Evolutionary conservation across 257 asterid genomes (phyloP).

Genomic region (Nicotiana noctiflora): DNA sequence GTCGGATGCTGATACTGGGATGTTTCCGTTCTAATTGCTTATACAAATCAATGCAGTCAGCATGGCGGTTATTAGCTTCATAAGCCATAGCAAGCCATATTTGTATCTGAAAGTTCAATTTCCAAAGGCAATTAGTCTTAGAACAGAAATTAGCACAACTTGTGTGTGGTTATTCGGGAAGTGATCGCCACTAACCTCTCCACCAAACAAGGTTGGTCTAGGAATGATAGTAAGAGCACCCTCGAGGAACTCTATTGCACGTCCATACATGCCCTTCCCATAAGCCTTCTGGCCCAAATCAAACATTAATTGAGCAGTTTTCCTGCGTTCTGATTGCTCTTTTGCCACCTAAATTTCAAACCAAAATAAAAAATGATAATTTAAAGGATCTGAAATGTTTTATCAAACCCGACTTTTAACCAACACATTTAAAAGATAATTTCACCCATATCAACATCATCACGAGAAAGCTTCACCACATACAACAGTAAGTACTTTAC

Average conservation of each 20-base stretch:
- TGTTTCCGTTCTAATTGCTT: constrained; percentile 68
- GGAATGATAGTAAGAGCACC: constrained; percentile 94
- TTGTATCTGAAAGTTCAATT: constrained; percentile 54
- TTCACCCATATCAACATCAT: not conserved
- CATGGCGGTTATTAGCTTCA: constrained; percentile 89
- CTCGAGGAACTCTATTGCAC: constrained; percentile 94
- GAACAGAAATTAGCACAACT: not conserved
- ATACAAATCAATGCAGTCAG: constrained; percentile 85
- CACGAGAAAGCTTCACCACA: not conserved
- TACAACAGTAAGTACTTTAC: not conserved
- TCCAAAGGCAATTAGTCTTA: not conserved
- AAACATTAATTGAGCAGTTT: constrained; percentile 83
- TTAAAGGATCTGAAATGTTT: not conserved
- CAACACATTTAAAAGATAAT: not conserved
- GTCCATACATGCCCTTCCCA: constrained; percentile 82
- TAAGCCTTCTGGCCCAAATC: constrained; percentile 92
- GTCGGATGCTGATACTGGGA: constrained; percentile 73
- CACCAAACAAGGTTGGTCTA: constrained; percentile 84
- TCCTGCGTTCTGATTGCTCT: constrained; percentile 92
- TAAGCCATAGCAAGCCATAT: constrained; percentile 99
- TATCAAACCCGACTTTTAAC: not conserved
- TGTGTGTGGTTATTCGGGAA: not conserved
- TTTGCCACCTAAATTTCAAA: constrained; percentile 57
- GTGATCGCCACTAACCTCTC: constrained; percentile 64
- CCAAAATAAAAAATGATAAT: not conserved